Percentiles rank a stretch among this genome's conserved stretches.
These are phyloP conservation scores for Mortierella sp. DNA, from an alignment of 371 early-diverging fungal species.

Conservation along the genomic window DNA sequence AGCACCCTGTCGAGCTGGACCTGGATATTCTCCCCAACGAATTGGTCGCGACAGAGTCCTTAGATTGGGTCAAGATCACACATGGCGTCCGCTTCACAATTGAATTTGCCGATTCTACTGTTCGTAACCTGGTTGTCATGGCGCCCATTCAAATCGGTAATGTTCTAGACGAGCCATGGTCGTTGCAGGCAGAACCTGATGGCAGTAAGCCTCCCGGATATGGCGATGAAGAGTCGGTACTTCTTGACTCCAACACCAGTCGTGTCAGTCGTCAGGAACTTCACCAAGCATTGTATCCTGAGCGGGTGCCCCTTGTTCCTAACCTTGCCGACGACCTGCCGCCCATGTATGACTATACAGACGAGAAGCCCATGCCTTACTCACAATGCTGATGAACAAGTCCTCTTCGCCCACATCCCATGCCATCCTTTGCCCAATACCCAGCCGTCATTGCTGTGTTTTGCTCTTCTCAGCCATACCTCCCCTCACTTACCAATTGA, in stretches of 20 bases:
- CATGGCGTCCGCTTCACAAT: conserved; percentile 45
- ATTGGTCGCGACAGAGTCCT: conserved; percentile 25
- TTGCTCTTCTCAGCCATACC: not conserved
- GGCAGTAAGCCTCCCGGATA: conserved; percentile 47
- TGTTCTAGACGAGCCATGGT: conserved; percentile 36
- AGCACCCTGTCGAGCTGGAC: conserved; percentile 29
- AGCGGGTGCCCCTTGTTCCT: conserved; percentile 43
- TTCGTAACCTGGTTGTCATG: conserved; percentile 34
- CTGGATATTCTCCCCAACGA: conserved; percentile 20
- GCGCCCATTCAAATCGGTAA: conserved; percentile 35
- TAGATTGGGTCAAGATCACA: conserved; percentile 27
- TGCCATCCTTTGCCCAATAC: not conserved
- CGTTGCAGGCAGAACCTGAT: conserved; percentile 20
- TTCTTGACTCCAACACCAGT: conserved; percentile 47
- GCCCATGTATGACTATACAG: conserved; percentile 38
- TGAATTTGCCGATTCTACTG: conserved; percentile 34
- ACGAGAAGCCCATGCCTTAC: conserved; percentile 17
- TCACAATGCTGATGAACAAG: conserved; percentile 13
- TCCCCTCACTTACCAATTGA: not conserved
- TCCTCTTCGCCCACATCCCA: not conserved
- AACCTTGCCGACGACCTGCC: conserved; percentile 38
- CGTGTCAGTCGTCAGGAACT: conserved; percentile 32
- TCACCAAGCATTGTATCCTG: conserved; percentile 27
- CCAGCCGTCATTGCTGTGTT: not conserved
- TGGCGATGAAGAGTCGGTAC: conserved; percentile 28